Base-by-base conservation (phyloP, 805 yeast species). In the Kurtzmaniella cleridarum region DNA sequence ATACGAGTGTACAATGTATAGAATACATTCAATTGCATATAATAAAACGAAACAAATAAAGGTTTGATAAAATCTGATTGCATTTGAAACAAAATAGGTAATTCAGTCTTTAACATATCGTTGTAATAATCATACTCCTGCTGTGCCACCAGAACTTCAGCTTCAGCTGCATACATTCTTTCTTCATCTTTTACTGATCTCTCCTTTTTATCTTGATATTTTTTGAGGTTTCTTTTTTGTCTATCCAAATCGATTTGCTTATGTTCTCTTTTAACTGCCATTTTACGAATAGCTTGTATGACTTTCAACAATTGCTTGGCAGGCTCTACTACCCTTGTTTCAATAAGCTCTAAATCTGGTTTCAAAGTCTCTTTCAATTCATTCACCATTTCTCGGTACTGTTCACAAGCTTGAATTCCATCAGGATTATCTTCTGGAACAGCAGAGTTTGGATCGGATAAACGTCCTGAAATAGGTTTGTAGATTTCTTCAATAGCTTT, bases 111-210 rank as follows among this genome's bases (percentile, higher is more conserved):
- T 63, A 95, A 73, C 87, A 93, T 79, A 46, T 93, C 95, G 64
- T 93, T 95, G 69, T 85, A 93, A 68, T 91, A 93, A 59, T 91
- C 95, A 63, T 78, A 93, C 62, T 93, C 98, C 63, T 93, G 95
- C 57, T 84, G 90, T 3, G 98, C 97, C 50, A 87, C 76, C 50
- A 82, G 87, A 45, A 87, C 78, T 41, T 87, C 95, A 20, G 90
- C 91, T 62, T 93, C 96, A 6, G 90, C 89, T 54, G 76, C 78
- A 72, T 87, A 93, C 73, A 87, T 65, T 56, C 71, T 83, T 66
- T 93, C 96, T 63, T 93, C 98, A 55, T 88, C 96, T 65, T 90
- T 93, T 30, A 84, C 75, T 3, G 84, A 79, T 46, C 80, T 78
- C 51, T 91, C 96, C 56, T 84, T 81, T 69, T 89, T 91, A 34